Evolutionary conservation across 2,329 filamentous ascomycete genomes (phyloP).

Genomic region (Fusarium pseudograminearum): DNA sequence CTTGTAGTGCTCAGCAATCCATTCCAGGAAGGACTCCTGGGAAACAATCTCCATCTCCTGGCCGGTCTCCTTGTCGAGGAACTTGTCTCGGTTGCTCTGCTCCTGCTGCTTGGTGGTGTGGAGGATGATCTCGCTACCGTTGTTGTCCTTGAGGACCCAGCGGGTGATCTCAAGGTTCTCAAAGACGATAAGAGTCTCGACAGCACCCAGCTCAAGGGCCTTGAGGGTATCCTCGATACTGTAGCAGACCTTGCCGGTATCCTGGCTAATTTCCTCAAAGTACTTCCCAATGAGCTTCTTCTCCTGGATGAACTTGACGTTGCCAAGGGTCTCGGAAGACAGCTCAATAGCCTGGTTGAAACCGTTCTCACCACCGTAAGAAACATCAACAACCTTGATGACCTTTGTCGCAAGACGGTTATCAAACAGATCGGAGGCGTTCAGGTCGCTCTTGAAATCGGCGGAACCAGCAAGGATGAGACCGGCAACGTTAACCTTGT

Average conservation of each 20-base stretch:
- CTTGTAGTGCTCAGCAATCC: slow-evolving; percentile 98
- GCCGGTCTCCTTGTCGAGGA: slow-evolving; percentile 95
- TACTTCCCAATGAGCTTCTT: slow-evolving; percentile 99
- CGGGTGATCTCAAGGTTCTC: slow-evolving; percentile 97
- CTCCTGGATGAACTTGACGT: slow-evolving; percentile 99
- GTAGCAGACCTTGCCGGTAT: slow-evolving; percentile 97
- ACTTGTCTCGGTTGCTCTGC: slow-evolving; percentile 77
- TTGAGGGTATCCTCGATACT: slow-evolving; percentile 98
- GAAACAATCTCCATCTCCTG: slow-evolving; percentile 96
- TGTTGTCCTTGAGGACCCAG: slow-evolving; percentile 86
- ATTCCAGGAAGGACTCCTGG: slow-evolving; percentile 95
- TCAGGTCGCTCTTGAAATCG: slow-evolving; percentile 99
- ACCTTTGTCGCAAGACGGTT: slow-evolving; percentile 91
- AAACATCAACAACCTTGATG: slow-evolving; percentile 99
- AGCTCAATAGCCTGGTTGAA: slow-evolving; percentile 99
- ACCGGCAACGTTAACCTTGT: slow-evolving; percentile 98
- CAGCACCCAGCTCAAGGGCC: slow-evolving; percentile 93
- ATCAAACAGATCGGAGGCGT: slow-evolving; percentile 98
- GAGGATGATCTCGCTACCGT: slow-evolving; percentile 77
- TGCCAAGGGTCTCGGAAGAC: slow-evolving; percentile 93
- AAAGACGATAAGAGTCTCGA: slow-evolving; percentile 94
- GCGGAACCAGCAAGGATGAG: slow-evolving; percentile 96
- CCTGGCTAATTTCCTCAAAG: slow-evolving; percentile 98
- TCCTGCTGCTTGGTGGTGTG: slow-evolving; percentile 89
- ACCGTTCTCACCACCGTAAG: slow-evolving; percentile 98